These are phyloP conservation scores for Malbranchea zuffiana DNA, from an alignment of 2,329 filamentous ascomycete genomes.

Conservation along the genomic window DNA sequence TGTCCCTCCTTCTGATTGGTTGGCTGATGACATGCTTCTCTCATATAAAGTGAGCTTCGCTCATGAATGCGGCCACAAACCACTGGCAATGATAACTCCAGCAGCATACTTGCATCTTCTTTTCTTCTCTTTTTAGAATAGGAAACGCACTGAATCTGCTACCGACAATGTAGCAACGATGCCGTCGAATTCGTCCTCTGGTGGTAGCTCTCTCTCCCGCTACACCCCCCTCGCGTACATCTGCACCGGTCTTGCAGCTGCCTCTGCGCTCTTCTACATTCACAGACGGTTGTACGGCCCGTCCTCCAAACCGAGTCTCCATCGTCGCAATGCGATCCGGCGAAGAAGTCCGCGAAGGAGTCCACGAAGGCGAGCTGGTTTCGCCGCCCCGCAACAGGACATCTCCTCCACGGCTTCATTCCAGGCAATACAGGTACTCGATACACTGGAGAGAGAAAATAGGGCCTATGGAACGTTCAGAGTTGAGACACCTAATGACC, in stretches of 20 bases:
- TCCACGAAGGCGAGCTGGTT: conserved; percentile 9
- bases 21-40: too few species aligned
- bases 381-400: neutral
- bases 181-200: conserved; percentile 2
- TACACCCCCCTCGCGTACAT: conserved; percentile 34
- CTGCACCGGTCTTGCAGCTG: conserved; percentile 32
- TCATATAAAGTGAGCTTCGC: too few species aligned
- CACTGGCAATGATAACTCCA: too few species aligned
- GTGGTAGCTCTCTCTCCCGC: conserved; percentile 3
- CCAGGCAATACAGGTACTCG: conserved; percentile 30
- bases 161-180: too few species aligned
- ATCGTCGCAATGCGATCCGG: conserved; percentile 31
- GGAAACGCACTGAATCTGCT: too few species aligned
- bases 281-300: conserved; percentile 25
- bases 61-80: too few species aligned
- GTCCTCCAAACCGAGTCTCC: conserved; percentile 22
- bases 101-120: too few species aligned
- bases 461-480: conserved; percentile 34
- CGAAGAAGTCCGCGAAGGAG: conserved; percentile 19
- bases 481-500: conserved; percentile 33
- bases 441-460: conserved; percentile 31
- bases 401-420: conserved; percentile 9
- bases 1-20: too few species aligned
- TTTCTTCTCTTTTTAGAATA: too few species aligned
- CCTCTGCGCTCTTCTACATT: conserved; percentile 33